phyloP scores from a whole-genome alignment of 768 basidiomycete species.

The Termitomyces heimii region DNA sequence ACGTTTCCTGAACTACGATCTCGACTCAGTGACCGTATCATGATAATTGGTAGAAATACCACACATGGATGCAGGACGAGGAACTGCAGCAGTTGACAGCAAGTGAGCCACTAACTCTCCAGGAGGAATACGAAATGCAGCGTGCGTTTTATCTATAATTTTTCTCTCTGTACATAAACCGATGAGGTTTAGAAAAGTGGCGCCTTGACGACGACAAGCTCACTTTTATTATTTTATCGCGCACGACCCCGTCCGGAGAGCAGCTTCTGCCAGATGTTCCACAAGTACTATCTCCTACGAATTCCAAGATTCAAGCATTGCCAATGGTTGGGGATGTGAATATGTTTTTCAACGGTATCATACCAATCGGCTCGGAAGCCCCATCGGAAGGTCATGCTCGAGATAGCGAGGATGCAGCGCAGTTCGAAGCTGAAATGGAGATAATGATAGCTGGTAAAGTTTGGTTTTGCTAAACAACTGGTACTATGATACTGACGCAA shows the following conservation, averaged over 20 bases:
- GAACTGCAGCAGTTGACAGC: slow-evolving; percentile 74
- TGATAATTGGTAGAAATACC: slow-evolving; percentile 55
- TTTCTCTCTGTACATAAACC: background rate
- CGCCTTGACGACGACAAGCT: slow-evolving; percentile 83
- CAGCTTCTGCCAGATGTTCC: slow-evolving; percentile 1
- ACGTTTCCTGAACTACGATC: slow-evolving; percentile 11
- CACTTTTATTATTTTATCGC: slow-evolving; percentile 83
- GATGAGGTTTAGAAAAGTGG: slow-evolving; percentile 62
- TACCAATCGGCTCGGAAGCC: slow-evolving; percentile 10
- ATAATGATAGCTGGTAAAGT: slow-evolving; percentile 90
- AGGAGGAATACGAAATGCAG: slow-evolving; percentile 89
- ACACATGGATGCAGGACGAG: slow-evolving; percentile 82
- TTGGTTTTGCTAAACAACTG: background rate
- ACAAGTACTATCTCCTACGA: slow-evolving; percentile 19
- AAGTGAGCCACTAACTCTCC: slow-evolving; percentile 74
- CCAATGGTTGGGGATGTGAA: slow-evolving; percentile 93
- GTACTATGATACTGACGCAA: background rate
- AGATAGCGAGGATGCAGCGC: slow-evolving; percentile 27
- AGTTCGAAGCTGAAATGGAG: slow-evolving; percentile 76
- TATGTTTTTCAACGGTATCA: slow-evolving; percentile 67
- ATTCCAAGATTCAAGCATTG: slow-evolving; percentile 27
- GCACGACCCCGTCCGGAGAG: slow-evolving; percentile 17
- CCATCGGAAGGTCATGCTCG: slow-evolving; percentile 15
- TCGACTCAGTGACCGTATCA: background rate
- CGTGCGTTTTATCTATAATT: slow-evolving; percentile 32